phyloP scores from a whole-genome alignment of 2,329 filamentous ascomycete species.

The Gaeumannomyces tritici region DNA sequence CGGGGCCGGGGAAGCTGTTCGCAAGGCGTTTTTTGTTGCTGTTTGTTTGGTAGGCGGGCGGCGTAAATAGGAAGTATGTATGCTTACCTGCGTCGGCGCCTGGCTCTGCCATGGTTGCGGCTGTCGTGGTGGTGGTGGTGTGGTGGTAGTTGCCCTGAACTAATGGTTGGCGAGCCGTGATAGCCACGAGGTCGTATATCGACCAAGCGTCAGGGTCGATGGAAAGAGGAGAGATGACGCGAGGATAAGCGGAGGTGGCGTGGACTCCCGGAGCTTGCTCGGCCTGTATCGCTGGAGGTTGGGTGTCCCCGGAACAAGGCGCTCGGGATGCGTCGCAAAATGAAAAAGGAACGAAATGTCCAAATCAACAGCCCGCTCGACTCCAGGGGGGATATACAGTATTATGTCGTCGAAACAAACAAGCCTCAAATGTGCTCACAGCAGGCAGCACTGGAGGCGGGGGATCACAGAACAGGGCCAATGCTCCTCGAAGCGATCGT shows the following conservation, averaged over 20 bases:
- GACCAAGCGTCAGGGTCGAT: background rate
- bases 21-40: background rate
- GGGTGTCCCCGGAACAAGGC: background rate
- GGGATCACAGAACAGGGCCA: background rate
- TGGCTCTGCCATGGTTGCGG: conserved; percentile 2
- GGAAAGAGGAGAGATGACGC: background rate
- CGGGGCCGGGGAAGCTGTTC: background rate
- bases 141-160: background rate
- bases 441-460: background rate
- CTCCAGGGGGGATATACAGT: background rate
- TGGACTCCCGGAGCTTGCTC: background rate
- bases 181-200: background rate
- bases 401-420: background rate
- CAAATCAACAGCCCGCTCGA: background rate
- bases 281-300: background rate
- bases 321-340: background rate
- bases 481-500: background rate
- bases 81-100: conserved; percentile 2
- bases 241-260: background rate
- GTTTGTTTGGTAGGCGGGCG: background rate
- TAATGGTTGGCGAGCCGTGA: background rate
- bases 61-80: background rate
- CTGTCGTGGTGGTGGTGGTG: background rate
- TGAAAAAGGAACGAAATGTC: background rate
- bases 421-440: background rate